Base-by-base conservation (phyloP, 2,329 filamentous ascomycete genomes). In the Sporothrix brunneoviolacea region DNA sequence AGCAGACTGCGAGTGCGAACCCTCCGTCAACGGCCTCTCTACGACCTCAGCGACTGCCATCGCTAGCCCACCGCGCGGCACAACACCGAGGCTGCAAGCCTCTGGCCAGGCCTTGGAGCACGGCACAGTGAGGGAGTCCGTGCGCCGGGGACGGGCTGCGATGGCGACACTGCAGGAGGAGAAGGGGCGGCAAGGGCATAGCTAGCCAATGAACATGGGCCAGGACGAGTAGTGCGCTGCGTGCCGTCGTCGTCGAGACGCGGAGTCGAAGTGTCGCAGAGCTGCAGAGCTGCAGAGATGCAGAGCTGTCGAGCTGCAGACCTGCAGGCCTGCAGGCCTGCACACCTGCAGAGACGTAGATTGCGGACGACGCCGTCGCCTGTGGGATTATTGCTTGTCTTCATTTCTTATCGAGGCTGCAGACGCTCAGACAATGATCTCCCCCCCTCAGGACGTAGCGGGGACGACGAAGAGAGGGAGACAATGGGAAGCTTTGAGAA, bases 51-150 rank as follows among this genome's bases (percentile, higher is more conserved):
- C n/a, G n/a, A n/a, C n/a, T n/a, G n/a, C n/a, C n/a, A n/a, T n/a
- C n/a, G n/a, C n/a, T n/a, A n/a, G n/a, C n/a, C n/a, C n/a, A n/a
- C n/a, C n/a, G n/a, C n/a, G n/a, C n/a, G n/a, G n/a, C n/a, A n/a
- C n/a, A n/a, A n/a, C n/a, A n/a, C n/a, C n/a, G n/a, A n/a, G n/a
- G n/a, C n/a, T n/a, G n/a, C n/a, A n/a, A n/a, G n/a, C n/a, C n/a
- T n/a, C n/a, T n/a, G 33, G 33, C 43, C 33, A 37, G 15, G 43
- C 24, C 24, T 28, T 48, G 45, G 22, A 48, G 45, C 45, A 48
- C 45, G 45, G 45, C 45, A 48, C 24, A 48, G 27, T 21, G 36
- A 16, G 45, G 40, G 45, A 13, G 45, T 32, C 45, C 45, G 45
- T 48, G 45, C 45, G 45, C 35, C 36, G 27, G 37, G 36, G 32